These are phyloP conservation scores for Russula sp. DNA, from an alignment of 768 basidiomycete species.

Conservation along the genomic window DNA sequence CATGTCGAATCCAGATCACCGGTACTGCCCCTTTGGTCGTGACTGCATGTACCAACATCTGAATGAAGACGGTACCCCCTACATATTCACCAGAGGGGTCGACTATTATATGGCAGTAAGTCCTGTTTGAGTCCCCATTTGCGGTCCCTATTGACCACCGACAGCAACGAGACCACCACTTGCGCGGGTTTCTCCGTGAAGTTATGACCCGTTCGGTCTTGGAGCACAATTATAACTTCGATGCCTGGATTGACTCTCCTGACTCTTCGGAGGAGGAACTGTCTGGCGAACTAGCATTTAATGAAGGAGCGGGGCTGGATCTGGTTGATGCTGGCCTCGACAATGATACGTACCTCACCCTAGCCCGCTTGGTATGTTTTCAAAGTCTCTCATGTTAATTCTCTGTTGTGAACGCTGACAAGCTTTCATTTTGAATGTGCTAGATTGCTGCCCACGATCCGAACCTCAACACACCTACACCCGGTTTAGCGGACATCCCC, in stretches of 20 bases:
- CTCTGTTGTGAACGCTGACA: conserved; percentile 17
- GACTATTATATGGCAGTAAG: conserved; percentile 48
- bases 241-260: not conserved
- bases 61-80: conserved; percentile 56
- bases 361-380: conserved; percentile 13
- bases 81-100: conserved; percentile 48
- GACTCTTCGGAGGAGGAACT: not conserved
- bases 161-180: conserved; percentile 13
- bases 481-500: not conserved
- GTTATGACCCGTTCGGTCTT: conserved; percentile 5
- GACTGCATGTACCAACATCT: conserved; percentile 78
- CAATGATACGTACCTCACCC: not conserved
- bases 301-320: not conserved
- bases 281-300: not conserved
- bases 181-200: not conserved
- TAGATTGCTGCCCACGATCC: not conserved
- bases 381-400: not conserved
- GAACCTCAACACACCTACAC: not conserved
- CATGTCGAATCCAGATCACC: conserved; percentile 38
- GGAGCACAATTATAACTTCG: not conserved
- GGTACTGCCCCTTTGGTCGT: conserved; percentile 68
- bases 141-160: not conserved
- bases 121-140: not conserved
- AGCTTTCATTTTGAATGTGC: not conserved
- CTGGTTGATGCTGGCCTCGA: not conserved